phyloP scores from a whole-genome alignment of 345 rosid genomes.

The Gossypium rotundifolium region DNA sequence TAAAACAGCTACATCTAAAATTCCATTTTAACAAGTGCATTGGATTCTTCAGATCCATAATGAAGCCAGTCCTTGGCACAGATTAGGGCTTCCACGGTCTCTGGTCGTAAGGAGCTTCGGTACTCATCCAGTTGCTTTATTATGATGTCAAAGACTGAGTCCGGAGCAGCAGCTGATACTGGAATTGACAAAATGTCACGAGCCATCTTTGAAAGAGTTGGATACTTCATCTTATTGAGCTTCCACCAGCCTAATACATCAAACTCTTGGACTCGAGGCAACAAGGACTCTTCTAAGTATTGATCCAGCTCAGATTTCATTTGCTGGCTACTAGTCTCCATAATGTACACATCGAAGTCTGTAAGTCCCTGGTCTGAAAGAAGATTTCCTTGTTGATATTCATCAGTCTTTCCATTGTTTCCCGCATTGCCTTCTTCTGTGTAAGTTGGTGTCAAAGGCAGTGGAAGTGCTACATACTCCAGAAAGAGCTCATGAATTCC shows the following conservation, averaged over 20 bases:
- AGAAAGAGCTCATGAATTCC: constrained; percentile 77
- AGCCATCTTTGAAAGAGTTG: constrained; percentile 85
- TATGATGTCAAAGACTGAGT: constrained; percentile 47
- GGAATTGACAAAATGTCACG: constrained; percentile 71
- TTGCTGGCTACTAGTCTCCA: constrained; percentile 68
- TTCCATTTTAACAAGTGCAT: constrained; percentile 53
- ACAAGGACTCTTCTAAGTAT: constrained; percentile 74
- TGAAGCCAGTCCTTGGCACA: constrained; percentile 90
- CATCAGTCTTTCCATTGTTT: constrained; percentile 26
- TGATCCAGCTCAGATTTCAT: constrained; percentile 83
- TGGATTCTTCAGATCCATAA: constrained; percentile 33
- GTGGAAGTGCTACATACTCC: constrained; percentile 69
- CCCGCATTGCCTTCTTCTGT: constrained; percentile 45
- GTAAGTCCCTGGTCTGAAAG: constrained; percentile 57
- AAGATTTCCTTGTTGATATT: constrained; percentile 33
- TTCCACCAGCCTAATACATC: constrained; percentile 94
- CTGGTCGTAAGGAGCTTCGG: constrained; percentile 68
- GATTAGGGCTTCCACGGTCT: constrained; percentile 79
- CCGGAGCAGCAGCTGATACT: constrained; percentile 51
- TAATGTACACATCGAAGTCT: constrained; percentile 72
- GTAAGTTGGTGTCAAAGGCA: constrained; percentile 55
- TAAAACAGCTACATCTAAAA: constrained; percentile 25
- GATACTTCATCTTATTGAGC: constrained; percentile 72
- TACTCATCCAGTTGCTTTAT: constrained; percentile 62
- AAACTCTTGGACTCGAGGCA: constrained; percentile 76